Percentiles rank a stretch among this genome's conserved stretches.
Evolutionary conservation across 2,329 filamentous ascomycete species (phyloP).

Genomic region (Aspergillus sp.): DNA sequence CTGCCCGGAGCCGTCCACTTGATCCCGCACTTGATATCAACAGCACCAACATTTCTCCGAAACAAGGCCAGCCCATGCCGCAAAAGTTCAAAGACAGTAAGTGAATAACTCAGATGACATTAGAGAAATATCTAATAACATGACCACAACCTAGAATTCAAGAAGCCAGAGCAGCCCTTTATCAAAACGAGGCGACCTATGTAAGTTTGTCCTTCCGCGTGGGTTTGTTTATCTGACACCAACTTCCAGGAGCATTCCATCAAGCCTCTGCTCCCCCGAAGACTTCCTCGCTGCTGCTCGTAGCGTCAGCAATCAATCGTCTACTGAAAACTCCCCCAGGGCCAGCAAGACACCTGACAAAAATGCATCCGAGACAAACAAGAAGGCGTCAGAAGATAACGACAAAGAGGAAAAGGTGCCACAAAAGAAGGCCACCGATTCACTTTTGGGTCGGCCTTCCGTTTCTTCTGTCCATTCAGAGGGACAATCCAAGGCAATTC

Average conservation of each 20-base stretch:
- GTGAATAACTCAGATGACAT: background rate
- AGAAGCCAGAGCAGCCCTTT: background rate
- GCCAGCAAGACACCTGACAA: background rate
- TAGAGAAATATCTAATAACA: background rate
- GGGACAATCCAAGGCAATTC: background rate
- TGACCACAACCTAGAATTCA: conserved; percentile 1
- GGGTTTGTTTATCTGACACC: background rate
- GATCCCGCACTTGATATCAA: conserved; percentile 18
- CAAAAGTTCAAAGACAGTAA: conserved; percentile 1
- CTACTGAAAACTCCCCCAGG: background rate
- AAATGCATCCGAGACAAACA: background rate
- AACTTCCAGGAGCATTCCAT: background rate
- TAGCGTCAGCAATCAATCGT: conserved; percentile 2
- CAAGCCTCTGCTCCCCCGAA: conserved; percentile 10
- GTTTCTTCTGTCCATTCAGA: no score
- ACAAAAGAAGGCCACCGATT: no score
- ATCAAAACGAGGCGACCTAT: conserved; percentile 13
- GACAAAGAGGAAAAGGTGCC: no score
- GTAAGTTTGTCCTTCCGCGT: conserved; percentile 6
- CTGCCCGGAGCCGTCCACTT: conserved; percentile 3
- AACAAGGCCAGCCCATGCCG: no score
- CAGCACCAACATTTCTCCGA: background rate
- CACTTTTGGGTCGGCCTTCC: no score
- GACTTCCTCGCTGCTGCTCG: conserved; percentile 13
- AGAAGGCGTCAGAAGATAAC: no score